Evolutionary conservation across 306 rosid species (phyloP), one percentile per base, ranked within the genome.

Genomic region (Carpinus viminea): DNA sequence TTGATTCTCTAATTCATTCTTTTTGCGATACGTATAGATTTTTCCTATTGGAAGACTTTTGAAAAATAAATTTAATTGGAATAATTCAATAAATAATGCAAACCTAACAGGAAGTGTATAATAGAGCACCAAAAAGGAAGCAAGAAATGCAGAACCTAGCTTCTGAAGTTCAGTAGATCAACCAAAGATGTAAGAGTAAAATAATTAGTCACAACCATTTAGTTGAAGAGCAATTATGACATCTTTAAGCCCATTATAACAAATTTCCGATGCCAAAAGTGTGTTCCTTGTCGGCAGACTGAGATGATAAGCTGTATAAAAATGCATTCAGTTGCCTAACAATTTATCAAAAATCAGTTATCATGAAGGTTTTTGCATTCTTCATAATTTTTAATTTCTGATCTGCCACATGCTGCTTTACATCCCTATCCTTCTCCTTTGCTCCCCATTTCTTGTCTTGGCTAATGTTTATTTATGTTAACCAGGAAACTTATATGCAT

Each of bases 401-500:
- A 74, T 46, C 77, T 7, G 53, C 72, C n/a, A 21, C 76, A 21
- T 80, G 50, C 26, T 78, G 24, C 65, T 36, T 36, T 36, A 34
- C 21, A 34, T 71, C 46, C 73, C 46, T 4, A 31, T n/a, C 73
- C 11, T 66, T 11, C 15, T 24, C 43, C 59, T 36, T 72, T 38
- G 26, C 45, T 41, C 45, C 45, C 6, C 76, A 41, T 41, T 41
- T 68, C 17, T 0, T 62, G 51, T 72, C 48, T 28, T 71, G 36
- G 31, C 70, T 57, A 66, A 18, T 26, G 9, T 26, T 59, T 82
- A 26, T 81, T 34, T 17, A 59, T 84, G 70, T 78, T 78, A 60
- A 80, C 76, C 92, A 92, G 97, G 97, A 83, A 92, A 84, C 84
- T 86, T 94, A 77, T 94, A 89, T 78, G 88, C 91, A n/a, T 91